Evolutionary conservation across 805 yeast genomes (phyloP).

Genomic region (Barnettozyma californica): DNA sequence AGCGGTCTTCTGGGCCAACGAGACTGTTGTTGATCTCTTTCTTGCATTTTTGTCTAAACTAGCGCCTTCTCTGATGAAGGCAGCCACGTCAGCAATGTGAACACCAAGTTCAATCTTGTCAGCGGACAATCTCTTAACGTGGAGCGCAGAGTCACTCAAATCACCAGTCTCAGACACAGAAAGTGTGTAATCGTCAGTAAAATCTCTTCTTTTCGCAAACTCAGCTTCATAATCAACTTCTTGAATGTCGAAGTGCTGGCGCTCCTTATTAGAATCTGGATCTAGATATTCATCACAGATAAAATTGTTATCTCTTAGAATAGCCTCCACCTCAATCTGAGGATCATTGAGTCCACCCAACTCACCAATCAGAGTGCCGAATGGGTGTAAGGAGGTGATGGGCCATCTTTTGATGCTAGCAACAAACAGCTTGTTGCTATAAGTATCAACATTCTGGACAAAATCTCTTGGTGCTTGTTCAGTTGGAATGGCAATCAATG

Average conservation of each 20-base stretch:
- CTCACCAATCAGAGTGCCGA: slow-evolving; percentile 86
- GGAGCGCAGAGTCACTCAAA: slow-evolving; percentile 74
- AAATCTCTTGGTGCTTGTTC: slow-evolving; percentile 97
- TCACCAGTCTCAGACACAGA: slow-evolving; percentile 55
- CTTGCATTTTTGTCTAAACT: slow-evolving; percentile 82
- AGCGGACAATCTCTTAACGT: slow-evolving; percentile 57
- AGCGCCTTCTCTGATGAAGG: slow-evolving; percentile 66
- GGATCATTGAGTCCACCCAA: slow-evolving; percentile 77
- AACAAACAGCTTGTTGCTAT: slow-evolving; percentile 77
- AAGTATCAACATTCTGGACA: slow-evolving; percentile 83
- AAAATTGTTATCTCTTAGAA: slow-evolving; percentile 82
- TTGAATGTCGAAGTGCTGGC: slow-evolving; percentile 30
- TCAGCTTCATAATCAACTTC: slow-evolving; percentile 25
- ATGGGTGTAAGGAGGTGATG: slow-evolving; percentile 95
- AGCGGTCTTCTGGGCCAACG: slow-evolving; percentile 68
- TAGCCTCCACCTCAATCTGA: slow-evolving; percentile 78
- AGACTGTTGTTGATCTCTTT: slow-evolving; percentile 85
- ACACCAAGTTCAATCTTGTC: slow-evolving; percentile 75
- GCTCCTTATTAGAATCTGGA: slow-evolving; percentile 17
- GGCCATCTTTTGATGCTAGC: slow-evolving; percentile 99
- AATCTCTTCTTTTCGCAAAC: slow-evolving; percentile 42
- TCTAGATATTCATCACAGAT: slow-evolving; percentile 71
- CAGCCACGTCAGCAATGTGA: slow-evolving; percentile 78
- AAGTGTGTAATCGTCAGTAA: slow-evolving; percentile 54
- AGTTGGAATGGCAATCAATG: slow-evolving; percentile 95